A percentile compares a stretch with the other conserved stretches of the same genome.
Evolutionary conservation across 306 rosid species (phyloP).

Genomic region (Cicer chorassanicum): DNA sequence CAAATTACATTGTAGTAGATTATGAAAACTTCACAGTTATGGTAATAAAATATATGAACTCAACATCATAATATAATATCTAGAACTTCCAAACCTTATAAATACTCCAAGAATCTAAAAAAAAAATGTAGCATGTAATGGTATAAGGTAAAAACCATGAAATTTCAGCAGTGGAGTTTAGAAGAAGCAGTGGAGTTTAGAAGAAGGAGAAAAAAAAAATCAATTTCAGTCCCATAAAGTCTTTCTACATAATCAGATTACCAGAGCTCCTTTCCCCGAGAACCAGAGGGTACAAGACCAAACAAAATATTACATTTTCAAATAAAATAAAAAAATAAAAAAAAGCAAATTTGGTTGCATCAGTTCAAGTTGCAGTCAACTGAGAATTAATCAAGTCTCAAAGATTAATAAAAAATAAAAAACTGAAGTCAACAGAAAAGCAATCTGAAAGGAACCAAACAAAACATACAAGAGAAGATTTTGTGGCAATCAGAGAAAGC

Average conservation of each 20-base stretch:
- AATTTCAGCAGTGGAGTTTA: constrained; percentile 39
- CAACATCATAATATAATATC: constrained; percentile 25
- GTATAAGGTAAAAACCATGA: constrained; percentile 32
- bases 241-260: neutral
- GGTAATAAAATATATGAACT: neutral
- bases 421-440: constrained; percentile 5
- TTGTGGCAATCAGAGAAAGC: constrained; percentile 53
- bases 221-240: constrained; percentile 33
- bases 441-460: constrained; percentile 15
- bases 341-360: constrained; percentile 17
- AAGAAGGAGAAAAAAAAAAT: neutral
- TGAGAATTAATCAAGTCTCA: constrained; percentile 17
- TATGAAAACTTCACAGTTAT: constrained; percentile 28
- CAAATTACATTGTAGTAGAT: constrained; percentile 22
- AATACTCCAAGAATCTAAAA: constrained; percentile 32
- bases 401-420: constrained; percentile 13
- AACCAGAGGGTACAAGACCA: too few relatives aligned
- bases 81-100: constrained; percentile 6
- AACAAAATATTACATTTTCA: constrained; percentile 19
- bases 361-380: constrained; percentile 31
- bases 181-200: constrained; percentile 39
- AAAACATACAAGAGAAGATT: constrained; percentile 61
- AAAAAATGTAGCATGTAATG: neutral
- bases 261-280: too few relatives aligned
- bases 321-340: neutral